A percentile compares a stretch with the other conserved stretches of the same genome.
phyloP scores from a whole-genome alignment of 805 yeast species.

The Tetrapisispora namnaoensis region DNA sequence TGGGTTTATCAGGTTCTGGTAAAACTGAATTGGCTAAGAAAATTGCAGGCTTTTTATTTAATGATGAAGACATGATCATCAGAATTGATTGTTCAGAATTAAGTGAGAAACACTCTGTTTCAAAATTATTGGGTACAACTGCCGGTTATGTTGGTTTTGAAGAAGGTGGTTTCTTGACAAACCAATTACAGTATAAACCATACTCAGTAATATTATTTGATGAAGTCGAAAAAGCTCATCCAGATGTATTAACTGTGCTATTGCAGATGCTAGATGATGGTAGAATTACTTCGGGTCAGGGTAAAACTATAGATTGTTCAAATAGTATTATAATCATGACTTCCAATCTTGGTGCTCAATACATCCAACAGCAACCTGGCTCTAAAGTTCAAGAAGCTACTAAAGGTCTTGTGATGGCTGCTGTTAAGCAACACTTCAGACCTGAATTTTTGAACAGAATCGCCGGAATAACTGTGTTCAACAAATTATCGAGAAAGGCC shows the following conservation, averaged over 20 bases:
- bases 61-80: slow-evolving; percentile 94
- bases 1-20: slow-evolving; percentile 96
- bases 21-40: slow-evolving; percentile 97
- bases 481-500: slow-evolving; percentile 83
- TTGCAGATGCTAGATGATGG: slow-evolving; percentile 95
- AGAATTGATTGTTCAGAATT: slow-evolving; percentile 96
- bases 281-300: slow-evolving; percentile 87
- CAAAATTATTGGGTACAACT: slow-evolving; percentile 92
- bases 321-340: slow-evolving; percentile 93
- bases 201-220: slow-evolving; percentile 94
- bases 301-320: slow-evolving; percentile 87
- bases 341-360: slow-evolving; percentile 93
- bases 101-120: slow-evolving; percentile 90
- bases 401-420: slow-evolving; percentile 67
- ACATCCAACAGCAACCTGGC: slow-evolving; percentile 56
- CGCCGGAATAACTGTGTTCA: slow-evolving; percentile 85
- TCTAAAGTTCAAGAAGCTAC: slow-evolving; percentile 59
- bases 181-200: slow-evolving; percentile 82
- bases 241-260: slow-evolving; percentile 87
- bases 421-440: slow-evolving; percentile 84
- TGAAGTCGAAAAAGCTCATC: slow-evolving; percentile 98
- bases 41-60: slow-evolving; percentile 89
- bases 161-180: slow-evolving; percentile 94
- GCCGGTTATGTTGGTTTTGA: slow-evolving; percentile 97
- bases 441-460: slow-evolving; percentile 97